These are phyloP conservation scores for Lepidopterella palustris DNA, from an alignment of 495 filamentous ascomycete genomes.

Conservation along the genomic window DNA sequence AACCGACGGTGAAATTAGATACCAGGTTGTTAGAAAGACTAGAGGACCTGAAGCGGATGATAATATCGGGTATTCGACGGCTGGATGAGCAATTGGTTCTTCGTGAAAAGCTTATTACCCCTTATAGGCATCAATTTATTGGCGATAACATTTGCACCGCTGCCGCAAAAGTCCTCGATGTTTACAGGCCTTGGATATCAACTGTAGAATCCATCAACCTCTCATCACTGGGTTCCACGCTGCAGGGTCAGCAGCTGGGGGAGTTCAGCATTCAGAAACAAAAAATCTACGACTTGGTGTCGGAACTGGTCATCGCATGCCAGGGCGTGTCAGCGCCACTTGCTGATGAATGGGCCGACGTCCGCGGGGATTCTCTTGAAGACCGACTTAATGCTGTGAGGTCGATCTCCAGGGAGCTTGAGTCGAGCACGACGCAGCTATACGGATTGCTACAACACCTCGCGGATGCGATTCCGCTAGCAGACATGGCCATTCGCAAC, in stretches of 20 bases:
- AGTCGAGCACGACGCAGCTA: slow-evolving; percentile 79
- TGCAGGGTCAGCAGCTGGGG: slow-evolving; percentile 75
- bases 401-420: slow-evolving; percentile 67
- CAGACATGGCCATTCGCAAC: slow-evolving; percentile 41
- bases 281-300: slow-evolving; percentile 82
- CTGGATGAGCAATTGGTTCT: slow-evolving; percentile 76
- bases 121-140: slow-evolving; percentile 61
- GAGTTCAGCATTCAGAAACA: slow-evolving; percentile 91
- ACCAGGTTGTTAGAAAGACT: slow-evolving; percentile 68
- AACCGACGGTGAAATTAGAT: slow-evolving; percentile 69
- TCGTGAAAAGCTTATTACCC: slow-evolving; percentile 68
- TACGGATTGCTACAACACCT: slow-evolving; percentile 82
- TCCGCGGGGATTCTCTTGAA: slow-evolving; percentile 86
- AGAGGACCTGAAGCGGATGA: slow-evolving; percentile 73
- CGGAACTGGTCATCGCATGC: slow-evolving; percentile 78
- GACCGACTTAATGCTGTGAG: slow-evolving; percentile 74
- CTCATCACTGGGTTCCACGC: slow-evolving; percentile 60
- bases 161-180: slow-evolving; percentile 71
- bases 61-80: slow-evolving; percentile 72
- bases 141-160: slow-evolving; percentile 67
- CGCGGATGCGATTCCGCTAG: slow-evolving; percentile 64
- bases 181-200: slow-evolving; percentile 80
- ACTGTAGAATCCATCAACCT: slow-evolving; percentile 85
- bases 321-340: slow-evolving; percentile 83
- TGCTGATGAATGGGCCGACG: slow-evolving; percentile 89